Evolutionary conservation across 2,329 filamentous ascomycete genomes (phyloP).

Genomic region (Tolypocladium album): DNA sequence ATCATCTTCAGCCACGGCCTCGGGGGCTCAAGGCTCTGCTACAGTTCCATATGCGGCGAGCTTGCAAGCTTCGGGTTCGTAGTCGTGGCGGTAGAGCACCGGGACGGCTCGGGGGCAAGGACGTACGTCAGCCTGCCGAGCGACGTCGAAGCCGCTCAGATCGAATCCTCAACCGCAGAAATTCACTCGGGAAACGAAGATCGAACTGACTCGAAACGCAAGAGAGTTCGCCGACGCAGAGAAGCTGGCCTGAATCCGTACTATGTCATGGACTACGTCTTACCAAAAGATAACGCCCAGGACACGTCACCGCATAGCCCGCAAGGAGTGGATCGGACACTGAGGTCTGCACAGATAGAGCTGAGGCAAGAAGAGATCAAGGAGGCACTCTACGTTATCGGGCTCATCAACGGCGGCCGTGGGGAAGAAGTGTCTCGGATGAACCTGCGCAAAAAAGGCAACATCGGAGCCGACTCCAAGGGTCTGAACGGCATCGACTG

Average conservation of each 20-base stretch:
- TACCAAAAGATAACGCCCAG: constrained; percentile 41
- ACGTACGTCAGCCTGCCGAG: constrained; percentile 47
- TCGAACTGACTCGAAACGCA: constrained; percentile 18
- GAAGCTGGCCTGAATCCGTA: constrained; percentile 17
- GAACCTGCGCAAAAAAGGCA: constrained; percentile 48
- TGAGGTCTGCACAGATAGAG: constrained; percentile 51
- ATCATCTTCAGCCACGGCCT: constrained; percentile 58
- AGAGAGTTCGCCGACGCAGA: constrained; percentile 18
- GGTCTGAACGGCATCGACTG: constrained; percentile 46
- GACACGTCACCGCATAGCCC: constrained; percentile 44
- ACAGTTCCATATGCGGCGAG: constrained; percentile 53
- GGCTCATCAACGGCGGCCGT: constrained; percentile 41
- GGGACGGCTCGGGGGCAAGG: constrained; percentile 52
- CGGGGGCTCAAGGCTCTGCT: constrained; percentile 51
- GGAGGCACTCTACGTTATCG: constrained; percentile 47
- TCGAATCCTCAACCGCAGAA: constrained; percentile 16
- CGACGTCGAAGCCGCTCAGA: constrained; percentile 21
- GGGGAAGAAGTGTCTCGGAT: constrained; percentile 36
- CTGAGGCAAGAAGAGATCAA: constrained; percentile 54
- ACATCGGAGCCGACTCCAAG: constrained; percentile 45
- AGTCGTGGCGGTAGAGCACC: constrained; percentile 53
- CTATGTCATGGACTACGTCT: constrained; percentile 51
- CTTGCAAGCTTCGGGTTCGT: constrained; percentile 57
- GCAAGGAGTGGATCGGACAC: constrained; percentile 46
- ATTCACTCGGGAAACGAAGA: constrained; percentile 10